Evolutionary conservation across 2,329 filamentous ascomycete genomes (phyloP), one percentile per base, ranked within the genome.

Genomic region (Trichoderma asperellum): DNA sequence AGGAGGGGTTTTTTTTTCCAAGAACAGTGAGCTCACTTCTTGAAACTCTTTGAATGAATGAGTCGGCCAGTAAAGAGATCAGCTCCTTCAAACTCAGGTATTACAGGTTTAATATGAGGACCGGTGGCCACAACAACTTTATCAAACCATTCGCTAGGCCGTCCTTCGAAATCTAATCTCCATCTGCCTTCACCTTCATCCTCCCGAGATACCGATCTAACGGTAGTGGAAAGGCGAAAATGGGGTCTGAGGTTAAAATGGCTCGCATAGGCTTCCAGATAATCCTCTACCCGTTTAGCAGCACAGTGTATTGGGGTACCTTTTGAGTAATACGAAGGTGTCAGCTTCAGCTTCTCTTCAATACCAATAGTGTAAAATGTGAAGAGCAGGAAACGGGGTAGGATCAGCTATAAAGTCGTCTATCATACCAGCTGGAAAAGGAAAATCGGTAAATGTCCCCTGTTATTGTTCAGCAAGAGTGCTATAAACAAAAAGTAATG

Each of bases 111-210:
- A 64, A 53, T 77, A 75, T 73, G 81, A 74, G 70, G 81, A 72
- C 70, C 81, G 69, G 73, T 81, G 59, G 74, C 78, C 11, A 83
- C 71, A 5, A 81, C 75, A 4, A 83, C 76, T 72, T 81, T 82
- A 71, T 83, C 81, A 52, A 80, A 80, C 65, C 71, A 70, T 29
- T 73, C 70, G 0, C 72, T 70, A 3, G 70, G 60, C 3, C 60
- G 56, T 11, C 60, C 72, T 12, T 76, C 73, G 49, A 79, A 61
- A 6, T 78, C 73, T 4, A 80, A 27, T n/a, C 72, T 64, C 78
- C 78, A 80, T 60, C 70, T 74, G 7, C 69, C 66, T 1, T 66
- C 21, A 12, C 18, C 40, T 16, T 61, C 57, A 4, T 68, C 65
- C 32, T 74, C 71, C 5, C 71, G 68, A 2, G 55, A 68, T 1